Evolutionary conservation across 805 yeast genomes (phyloP).

Genomic region (Candida sphagnicola): DNA sequence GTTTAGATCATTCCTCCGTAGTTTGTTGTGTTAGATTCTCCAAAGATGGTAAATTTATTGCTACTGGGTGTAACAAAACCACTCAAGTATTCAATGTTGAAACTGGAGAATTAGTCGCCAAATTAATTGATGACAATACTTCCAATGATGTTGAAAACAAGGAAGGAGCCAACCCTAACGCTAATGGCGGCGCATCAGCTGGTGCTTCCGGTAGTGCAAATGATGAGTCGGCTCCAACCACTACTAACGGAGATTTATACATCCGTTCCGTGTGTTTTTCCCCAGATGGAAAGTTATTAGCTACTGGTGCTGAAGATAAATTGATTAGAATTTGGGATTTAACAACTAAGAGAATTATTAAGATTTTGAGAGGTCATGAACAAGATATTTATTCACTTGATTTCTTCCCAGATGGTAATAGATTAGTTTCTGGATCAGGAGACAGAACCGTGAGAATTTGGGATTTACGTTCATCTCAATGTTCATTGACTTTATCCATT

Average conservation of each 20-base stretch:
- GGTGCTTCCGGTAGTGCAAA: neutral
- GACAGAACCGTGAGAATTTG: constrained; percentile 95
- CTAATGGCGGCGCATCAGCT: constrained; percentile 17
- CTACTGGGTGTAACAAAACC: constrained; percentile 95
- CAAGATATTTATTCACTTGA: constrained; percentile 96
- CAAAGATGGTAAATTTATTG: constrained; percentile 85
- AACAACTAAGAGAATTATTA: constrained; percentile 76
- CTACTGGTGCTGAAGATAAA: constrained; percentile 91
- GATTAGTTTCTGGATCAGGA: constrained; percentile 92
- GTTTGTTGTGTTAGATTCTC: constrained; percentile 96
- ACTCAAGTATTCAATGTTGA: constrained; percentile 92
- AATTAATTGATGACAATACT: constrained; percentile 71
- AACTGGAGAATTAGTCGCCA: constrained; percentile 85
- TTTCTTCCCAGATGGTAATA: constrained; percentile 90
- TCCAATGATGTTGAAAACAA: constrained; percentile 26
- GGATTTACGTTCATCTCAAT: constrained; percentile 89
- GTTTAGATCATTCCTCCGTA: constrained; percentile 89
- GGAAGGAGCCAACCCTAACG: constrained; percentile 27
- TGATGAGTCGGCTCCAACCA: constrained; percentile 28
- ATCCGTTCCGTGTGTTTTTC: constrained; percentile 95
- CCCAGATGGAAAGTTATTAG: constrained; percentile 86
- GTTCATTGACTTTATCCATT: constrained; percentile 81
- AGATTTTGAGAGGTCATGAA: constrained; percentile 88
- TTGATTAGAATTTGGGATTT: constrained; percentile 95
- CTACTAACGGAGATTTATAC: constrained; percentile 79